Evolutionary conservation across 2,329 filamentous ascomycete genomes (phyloP), one percentile per base, ranked within the genome.

Genomic region (Trichoderma harzianum): DNA sequence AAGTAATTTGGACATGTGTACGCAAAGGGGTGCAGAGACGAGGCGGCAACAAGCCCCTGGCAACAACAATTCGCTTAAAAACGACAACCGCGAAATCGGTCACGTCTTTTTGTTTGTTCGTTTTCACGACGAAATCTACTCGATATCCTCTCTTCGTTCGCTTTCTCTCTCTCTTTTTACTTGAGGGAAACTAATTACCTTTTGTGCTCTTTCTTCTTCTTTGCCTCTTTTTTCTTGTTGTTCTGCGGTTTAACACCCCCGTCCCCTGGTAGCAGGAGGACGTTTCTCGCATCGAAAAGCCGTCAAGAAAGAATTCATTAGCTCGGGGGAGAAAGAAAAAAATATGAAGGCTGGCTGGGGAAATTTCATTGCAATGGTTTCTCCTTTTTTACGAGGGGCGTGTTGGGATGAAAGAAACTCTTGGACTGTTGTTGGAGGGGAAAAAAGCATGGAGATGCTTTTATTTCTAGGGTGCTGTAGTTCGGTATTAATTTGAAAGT

Each of bases 41-140:
- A 58, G 64, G 32, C 47, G 30, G 34, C n/a, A 51, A 26, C 8
- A 3, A 3, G n/a, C 26, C 26, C 26, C 34, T 28, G 55, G 66
- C 55, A 61, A 12, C 10, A 21, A 14, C 24, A 34, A 51, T 43
- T 61, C 16, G 66, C 55, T 69, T 8, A 21, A 21, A 21, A 69
- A 61, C 57, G 55, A 61, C 26, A 26, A 32, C 39, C 66, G 39
- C 57, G 55, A 36, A 69, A 69, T 61, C 66, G 66, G 36, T 69
- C 36, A 47, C 30, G 55, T 32, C 55, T 32, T 60, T 32, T 36
- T 61, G 43, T 51, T 51, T 51, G 43, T 61, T 21, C 24, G 39
- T 34, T 61, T 61, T 69, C 36, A 60, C n/a, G 34, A 55, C 47
- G 39, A 69, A 51, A 26, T 53, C 21, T 36, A 60, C 66, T 69